These are phyloP conservation scores for Fulvia fulva DNA, from an alignment of 2,329 filamentous ascomycete genomes.

Conservation along the genomic window DNA sequence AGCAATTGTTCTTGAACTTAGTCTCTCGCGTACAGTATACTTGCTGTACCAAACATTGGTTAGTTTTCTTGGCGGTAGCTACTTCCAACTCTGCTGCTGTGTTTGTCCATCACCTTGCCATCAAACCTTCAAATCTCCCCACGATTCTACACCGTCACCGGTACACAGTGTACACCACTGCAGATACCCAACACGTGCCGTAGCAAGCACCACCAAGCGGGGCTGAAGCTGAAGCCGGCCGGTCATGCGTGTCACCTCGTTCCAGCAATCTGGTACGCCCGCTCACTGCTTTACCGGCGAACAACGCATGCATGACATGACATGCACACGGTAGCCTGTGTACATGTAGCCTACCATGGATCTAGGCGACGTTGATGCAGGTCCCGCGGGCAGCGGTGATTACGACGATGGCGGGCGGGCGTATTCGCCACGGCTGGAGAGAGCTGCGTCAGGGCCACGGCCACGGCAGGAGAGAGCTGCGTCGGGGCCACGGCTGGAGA, in stretches of 20 bases:
- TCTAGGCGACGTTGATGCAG: constrained; percentile 9
- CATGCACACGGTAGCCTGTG: neutral
- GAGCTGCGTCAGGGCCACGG: neutral
- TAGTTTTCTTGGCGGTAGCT: neutral
- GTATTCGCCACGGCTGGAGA: constrained; percentile 5
- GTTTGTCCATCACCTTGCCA: neutral
- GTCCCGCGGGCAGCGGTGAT: neutral
- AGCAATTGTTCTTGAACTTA: neutral
- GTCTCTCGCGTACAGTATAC: neutral
- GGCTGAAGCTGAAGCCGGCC: neutral
- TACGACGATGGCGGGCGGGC: constrained; percentile 1
- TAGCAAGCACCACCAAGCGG: neutral
- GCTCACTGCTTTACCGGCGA: neutral
- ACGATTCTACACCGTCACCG: neutral
- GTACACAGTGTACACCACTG: neutral
- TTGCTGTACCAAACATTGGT: neutral
- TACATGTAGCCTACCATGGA: constrained; percentile 1
- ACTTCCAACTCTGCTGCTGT: neutral
- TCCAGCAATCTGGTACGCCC: too few species aligned
- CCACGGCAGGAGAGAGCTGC: neutral
- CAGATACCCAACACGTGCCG: too few species aligned
- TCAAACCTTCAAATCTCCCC: neutral
- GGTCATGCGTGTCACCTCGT: too few species aligned
- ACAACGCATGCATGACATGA: neutral
- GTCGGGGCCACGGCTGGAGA: too few species aligned